Conservation (phyloP, 2,329 filamentous ascomycete species). For the Phoma sp. region DNA sequence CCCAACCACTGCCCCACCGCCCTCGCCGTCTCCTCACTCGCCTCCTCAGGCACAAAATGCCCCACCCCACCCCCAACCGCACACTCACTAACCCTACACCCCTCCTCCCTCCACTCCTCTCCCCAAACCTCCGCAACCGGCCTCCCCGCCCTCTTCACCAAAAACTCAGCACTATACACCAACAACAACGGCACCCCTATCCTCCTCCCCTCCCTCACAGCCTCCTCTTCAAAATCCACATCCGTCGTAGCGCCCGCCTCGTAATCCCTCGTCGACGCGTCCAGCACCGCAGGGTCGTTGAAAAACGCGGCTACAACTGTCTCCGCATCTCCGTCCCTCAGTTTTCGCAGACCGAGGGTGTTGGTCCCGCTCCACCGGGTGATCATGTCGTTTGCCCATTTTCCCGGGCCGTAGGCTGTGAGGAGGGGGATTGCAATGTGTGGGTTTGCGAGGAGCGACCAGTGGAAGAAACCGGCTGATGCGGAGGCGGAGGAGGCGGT, state of each 20-base stretch:
- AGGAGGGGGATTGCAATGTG: conserved; percentile 60
- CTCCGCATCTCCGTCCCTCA: conserved; percentile 41
- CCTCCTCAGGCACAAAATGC: conserved; percentile 65
- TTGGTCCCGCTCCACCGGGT: conserved; percentile 48
- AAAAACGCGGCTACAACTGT: conserved; percentile 55
- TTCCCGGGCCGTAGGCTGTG: conserved; percentile 51
- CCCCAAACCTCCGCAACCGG: conserved; percentile 58
- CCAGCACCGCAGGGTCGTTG: conserved; percentile 52
- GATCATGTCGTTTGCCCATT: conserved; percentile 46
- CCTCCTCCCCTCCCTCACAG: conserved; percentile 53
- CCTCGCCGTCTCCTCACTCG: conserved; percentile 55
- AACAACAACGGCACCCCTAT: conserved; percentile 59
- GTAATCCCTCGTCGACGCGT: conserved; percentile 65
- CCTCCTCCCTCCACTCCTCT: conserved; percentile 51
- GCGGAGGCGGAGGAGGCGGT: conserved; percentile 51
- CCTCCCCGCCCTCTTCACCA: conserved; percentile 59
- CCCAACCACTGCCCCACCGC: conserved; percentile 43
- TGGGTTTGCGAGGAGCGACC: conserved; percentile 65
- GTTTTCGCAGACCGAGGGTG: conserved; percentile 5
- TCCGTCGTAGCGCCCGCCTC: conserved; percentile 61
- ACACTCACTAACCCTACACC: conserved; percentile 58
- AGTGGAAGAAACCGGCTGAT: conserved; percentile 61
- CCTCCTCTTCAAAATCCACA: conserved; percentile 58
- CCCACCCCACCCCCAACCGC: conserved; percentile 58
- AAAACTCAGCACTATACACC: conserved; percentile 58